A percentile compares a stretch with the other conserved stretches of the same genome.
Conservation (phyloP, 108 stramenopile species). For the Schizochytrium sp. region DNA sequence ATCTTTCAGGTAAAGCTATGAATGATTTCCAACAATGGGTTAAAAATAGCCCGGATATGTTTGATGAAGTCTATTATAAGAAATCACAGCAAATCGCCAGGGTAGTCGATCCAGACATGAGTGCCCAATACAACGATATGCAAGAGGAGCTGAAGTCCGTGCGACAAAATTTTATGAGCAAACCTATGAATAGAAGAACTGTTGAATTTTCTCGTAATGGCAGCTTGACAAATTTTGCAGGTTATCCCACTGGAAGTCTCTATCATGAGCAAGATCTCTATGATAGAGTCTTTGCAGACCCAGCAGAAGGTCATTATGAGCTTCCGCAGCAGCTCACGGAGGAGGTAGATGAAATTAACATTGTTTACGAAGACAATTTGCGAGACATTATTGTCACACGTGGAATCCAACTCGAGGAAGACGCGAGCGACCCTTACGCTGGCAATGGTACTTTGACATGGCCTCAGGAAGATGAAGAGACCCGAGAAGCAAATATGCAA, state of each 20-base stretch:
- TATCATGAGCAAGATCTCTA: neutral
- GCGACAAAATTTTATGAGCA: slow-evolving; percentile 1
- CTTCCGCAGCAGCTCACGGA: neutral
- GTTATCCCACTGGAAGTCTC: neutral
- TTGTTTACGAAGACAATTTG: slow-evolving; percentile 33
- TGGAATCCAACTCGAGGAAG: slow-evolving; percentile 1
- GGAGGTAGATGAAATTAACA: slow-evolving; percentile 32
- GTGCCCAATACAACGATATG: neutral
- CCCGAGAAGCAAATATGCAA: neutral
- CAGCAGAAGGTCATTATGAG: slow-evolving; percentile 41
- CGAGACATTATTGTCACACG: neutral
- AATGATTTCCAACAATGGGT: slow-evolving; percentile 5
- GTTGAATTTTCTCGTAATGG: neutral
- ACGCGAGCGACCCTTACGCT: neutral
- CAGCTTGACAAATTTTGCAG: neutral
- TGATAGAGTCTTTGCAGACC: neutral
- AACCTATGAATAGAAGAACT: neutral
- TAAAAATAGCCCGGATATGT: neutral
- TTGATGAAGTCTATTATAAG: slow-evolving; percentile 4
- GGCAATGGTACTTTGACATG: neutral
- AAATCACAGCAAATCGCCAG: neutral
- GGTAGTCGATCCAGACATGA: neutral
- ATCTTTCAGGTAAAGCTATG: neutral
- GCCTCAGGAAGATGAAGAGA: slow-evolving; percentile 31
- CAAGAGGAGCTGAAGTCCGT: neutral